phyloP scores from a whole-genome alignment of 2,329 filamentous ascomycete genomes.

The Dactylella cylindrospora region DNA sequence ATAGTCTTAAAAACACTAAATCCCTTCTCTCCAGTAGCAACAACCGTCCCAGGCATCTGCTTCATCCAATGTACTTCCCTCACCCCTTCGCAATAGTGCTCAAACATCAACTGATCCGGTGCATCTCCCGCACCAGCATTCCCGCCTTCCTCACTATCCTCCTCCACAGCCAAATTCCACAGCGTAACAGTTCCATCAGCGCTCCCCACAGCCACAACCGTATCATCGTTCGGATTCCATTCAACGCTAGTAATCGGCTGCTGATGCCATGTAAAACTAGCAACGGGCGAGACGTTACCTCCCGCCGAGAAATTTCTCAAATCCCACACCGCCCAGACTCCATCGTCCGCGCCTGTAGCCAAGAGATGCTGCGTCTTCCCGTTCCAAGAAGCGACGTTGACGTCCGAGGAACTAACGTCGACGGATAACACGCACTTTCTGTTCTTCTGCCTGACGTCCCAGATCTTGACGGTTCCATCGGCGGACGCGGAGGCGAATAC shows the following conservation, averaged over 20 bases:
- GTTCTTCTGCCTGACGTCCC: constrained; percentile 90
- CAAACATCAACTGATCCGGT: constrained; percentile 90
- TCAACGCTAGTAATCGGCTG: constrained; percentile 94
- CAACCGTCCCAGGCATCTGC: constrained; percentile 84
- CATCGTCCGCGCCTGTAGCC: constrained; percentile 89
- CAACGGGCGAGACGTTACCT: constrained; percentile 71
- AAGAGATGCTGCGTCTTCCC: constrained; percentile 83
- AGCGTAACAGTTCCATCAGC: constrained; percentile 92
- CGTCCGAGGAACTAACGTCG: constrained; percentile 77
- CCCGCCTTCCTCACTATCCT: constrained; percentile 96
- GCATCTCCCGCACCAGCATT: constrained; percentile 85
- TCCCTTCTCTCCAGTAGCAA: constrained; percentile 83
- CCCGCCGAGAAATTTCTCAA: constrained; percentile 58
- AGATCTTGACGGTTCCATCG: constrained; percentile 92
- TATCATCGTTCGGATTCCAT: constrained; percentile 97
- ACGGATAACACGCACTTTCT: constrained; percentile 85
- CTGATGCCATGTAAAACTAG: constrained; percentile 91
- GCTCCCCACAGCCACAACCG: constrained; percentile 86
- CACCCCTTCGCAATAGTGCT: constrained; percentile 91
- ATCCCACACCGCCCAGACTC: constrained; percentile 95
- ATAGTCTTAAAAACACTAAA: constrained; percentile 87
- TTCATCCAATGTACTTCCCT: constrained; percentile 98
- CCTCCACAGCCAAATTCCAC: constrained; percentile 94
- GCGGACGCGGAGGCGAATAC: constrained; percentile 93
- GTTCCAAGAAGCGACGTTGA: constrained; percentile 97